A percentile compares a stretch with the other conserved stretches of the same genome.
Conservation (phyloP, 2,329 filamentous ascomycete species). For the Huntiella savannae region DNA sequence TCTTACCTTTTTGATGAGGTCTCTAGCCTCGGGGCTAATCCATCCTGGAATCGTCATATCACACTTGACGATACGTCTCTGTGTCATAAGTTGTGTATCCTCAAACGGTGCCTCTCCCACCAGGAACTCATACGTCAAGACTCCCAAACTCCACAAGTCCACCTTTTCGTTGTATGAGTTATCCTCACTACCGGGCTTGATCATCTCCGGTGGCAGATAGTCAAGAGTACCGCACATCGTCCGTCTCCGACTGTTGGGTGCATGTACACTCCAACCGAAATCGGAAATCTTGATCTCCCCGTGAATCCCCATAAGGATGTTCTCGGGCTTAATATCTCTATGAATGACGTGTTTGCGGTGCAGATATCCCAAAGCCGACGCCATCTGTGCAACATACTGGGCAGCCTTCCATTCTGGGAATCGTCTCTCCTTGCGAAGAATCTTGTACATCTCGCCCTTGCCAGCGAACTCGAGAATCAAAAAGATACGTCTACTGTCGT, state of each 20-base stretch:
- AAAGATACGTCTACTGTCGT: constrained; percentile 75
- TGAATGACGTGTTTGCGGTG: constrained; percentile 97
- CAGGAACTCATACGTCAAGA: constrained; percentile 89
- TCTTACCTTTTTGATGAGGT: constrained; percentile 75
- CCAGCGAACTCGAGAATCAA: constrained; percentile 74
- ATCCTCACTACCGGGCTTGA: constrained; percentile 59
- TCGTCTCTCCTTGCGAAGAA: constrained; percentile 55
- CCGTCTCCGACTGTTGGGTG: constrained; percentile 78
- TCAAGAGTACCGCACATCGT: constrained; percentile 97
- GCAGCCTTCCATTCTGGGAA: constrained; percentile 78
- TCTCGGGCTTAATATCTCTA: constrained; percentile 93
- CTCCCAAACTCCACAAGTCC: constrained; percentile 87
- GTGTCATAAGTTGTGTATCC: constrained; percentile 86
- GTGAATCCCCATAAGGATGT: constrained; percentile 88
- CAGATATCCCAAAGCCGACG: constrained; percentile 71
- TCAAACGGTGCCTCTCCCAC: constrained; percentile 95
- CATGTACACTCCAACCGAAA: constrained; percentile 96
- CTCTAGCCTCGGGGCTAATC: constrained; percentile 73
- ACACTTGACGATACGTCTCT: constrained; percentile 66
- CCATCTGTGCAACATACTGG: constrained; percentile 79
- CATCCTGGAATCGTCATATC: constrained; percentile 89
- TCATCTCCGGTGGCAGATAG: constrained; percentile 96
- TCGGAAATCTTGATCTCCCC: constrained; percentile 98
- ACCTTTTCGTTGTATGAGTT: constrained; percentile 93
- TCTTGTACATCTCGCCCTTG: constrained; percentile 76